Conservation (phyloP, 371 early-diverging fungal genomes). For the Conidiobolus coronatus region DNA sequence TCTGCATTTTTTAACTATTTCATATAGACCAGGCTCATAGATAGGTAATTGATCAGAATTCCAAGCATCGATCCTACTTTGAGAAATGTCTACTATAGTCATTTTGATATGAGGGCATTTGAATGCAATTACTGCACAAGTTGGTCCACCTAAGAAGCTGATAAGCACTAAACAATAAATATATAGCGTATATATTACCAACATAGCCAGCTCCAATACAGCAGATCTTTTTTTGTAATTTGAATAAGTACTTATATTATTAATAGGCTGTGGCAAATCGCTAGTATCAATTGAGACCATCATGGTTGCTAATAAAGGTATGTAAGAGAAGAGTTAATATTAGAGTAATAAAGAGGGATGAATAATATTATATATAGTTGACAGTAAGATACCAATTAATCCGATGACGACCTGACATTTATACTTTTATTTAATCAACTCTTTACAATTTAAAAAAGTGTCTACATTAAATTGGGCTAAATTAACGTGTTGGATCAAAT, state of each 20-base stretch:
- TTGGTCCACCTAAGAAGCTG: constrained; percentile 59
- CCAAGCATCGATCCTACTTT: constrained; percentile 64
- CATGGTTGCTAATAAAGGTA: too few species aligned
- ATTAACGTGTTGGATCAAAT: too few species aligned
- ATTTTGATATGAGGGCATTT: constrained; percentile 75
- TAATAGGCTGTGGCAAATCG: not conserved
- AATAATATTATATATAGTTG: too few species aligned
- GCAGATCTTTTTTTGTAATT: constrained; percentile 25
- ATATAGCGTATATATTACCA: constrained; percentile 21
- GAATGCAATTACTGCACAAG: constrained; percentile 74
- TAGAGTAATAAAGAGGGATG: too few species aligned
- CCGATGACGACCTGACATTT: too few species aligned
- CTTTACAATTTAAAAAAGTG: too few species aligned
- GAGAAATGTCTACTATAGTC: constrained; percentile 66
- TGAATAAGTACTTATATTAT: constrained; percentile 4
- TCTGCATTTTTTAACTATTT: constrained; percentile 42
- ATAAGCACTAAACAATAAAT: not conserved
- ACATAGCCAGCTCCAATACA: constrained; percentile 94
- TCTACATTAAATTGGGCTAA: too few species aligned
- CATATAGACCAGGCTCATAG: constrained; percentile 77
- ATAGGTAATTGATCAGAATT: constrained; percentile 69
- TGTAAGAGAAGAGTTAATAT: too few species aligned
- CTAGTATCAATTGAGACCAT: too few species aligned
- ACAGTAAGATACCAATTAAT: too few species aligned
- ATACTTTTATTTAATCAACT: too few species aligned